Conservation (phyloP, 495 filamentous ascomycete genomes). For the Emericellopsis terricola region DNA sequence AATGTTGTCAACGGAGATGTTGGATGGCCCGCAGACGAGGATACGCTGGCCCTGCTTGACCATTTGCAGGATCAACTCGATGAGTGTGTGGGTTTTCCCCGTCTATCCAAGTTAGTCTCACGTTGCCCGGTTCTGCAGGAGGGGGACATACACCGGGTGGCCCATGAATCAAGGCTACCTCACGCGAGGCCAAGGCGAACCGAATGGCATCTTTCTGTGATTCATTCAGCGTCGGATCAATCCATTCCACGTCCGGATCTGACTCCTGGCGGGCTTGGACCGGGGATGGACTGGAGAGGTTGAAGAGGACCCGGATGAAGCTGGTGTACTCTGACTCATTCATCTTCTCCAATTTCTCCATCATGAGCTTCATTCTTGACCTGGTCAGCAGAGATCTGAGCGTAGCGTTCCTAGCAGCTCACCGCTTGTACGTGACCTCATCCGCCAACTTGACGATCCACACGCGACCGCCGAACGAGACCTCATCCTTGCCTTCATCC, state of each 20-base stretch:
- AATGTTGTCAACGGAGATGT: constrained; percentile 96
- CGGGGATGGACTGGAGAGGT: constrained; percentile 39
- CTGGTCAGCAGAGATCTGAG: too few relatives aligned
- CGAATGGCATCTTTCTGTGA: constrained; percentile 81
- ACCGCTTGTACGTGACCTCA: constrained; percentile 81
- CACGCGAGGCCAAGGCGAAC: constrained; percentile 67
- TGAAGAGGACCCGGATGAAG: constrained; percentile 74
- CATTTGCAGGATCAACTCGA: constrained; percentile 84
- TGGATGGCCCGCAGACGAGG: constrained; percentile 87
- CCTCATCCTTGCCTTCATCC: constrained; percentile 38
- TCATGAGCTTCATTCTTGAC: constrained; percentile 72
- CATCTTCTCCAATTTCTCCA: constrained; percentile 65
- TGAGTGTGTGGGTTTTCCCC: constrained; percentile 92
- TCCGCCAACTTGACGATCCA: constrained; percentile 83
- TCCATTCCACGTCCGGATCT: constrained; percentile 39
- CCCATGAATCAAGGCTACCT: constrained; percentile 88
- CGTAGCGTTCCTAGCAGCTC: too few relatives aligned
- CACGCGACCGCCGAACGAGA: constrained; percentile 36
- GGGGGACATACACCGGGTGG: constrained; percentile 51
- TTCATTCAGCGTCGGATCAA: constrained; percentile 66
- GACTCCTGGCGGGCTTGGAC: constrained; percentile 24
- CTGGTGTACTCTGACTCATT: constrained; percentile 45
- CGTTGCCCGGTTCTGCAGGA: neutral
- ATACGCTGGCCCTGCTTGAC: constrained; percentile 50
- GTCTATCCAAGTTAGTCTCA: constrained; percentile 27